These are phyloP conservation scores for Pichia pseudocactophila DNA, from an alignment of 805 yeast species.

Conservation along the genomic window DNA sequence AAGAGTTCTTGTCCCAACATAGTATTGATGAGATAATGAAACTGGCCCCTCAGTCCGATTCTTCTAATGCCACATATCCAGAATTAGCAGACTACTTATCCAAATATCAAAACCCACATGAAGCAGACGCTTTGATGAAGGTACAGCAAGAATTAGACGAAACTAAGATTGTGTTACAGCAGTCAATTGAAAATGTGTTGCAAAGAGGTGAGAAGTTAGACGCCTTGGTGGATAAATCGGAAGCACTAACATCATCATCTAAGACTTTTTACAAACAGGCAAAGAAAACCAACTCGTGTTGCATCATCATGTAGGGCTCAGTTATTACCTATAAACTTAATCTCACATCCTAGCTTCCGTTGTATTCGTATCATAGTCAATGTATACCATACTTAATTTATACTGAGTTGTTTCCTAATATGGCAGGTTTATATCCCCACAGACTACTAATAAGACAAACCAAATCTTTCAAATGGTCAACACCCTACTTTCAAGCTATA, in stretches of 20 bases:
- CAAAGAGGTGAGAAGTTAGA: constrained; percentile 96
- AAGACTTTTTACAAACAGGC: constrained; percentile 97
- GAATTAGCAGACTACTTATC: constrained; percentile 54
- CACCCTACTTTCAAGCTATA: too few species aligned
- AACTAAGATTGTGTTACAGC: constrained; percentile 91
- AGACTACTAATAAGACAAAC: too few species aligned
- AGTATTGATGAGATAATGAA: constrained; percentile 37
- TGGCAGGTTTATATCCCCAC: too few species aligned
- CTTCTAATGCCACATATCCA: constrained; percentile 36
- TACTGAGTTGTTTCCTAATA: too few species aligned
- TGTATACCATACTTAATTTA: too few species aligned
- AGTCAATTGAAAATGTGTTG: constrained; percentile 87
- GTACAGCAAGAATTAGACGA: constrained; percentile 98
- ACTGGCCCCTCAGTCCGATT: constrained; percentile 41
- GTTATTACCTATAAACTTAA: too few species aligned
- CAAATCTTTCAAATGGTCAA: too few species aligned
- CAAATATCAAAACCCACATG: constrained; percentile 93
- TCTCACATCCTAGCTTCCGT: too few species aligned
- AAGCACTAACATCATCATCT: constrained; percentile 79
- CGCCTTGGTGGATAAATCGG: constrained; percentile 88
- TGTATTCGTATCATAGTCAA: too few species aligned
- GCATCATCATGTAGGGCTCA: constrained; percentile 53
- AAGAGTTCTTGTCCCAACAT: constrained; percentile 78
- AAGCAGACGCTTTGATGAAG: constrained; percentile 93
- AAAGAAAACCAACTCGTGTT: constrained; percentile 87